Base-by-base conservation (phyloP, 257 asterid genomes). In the Paulownia fortunei region DNA sequence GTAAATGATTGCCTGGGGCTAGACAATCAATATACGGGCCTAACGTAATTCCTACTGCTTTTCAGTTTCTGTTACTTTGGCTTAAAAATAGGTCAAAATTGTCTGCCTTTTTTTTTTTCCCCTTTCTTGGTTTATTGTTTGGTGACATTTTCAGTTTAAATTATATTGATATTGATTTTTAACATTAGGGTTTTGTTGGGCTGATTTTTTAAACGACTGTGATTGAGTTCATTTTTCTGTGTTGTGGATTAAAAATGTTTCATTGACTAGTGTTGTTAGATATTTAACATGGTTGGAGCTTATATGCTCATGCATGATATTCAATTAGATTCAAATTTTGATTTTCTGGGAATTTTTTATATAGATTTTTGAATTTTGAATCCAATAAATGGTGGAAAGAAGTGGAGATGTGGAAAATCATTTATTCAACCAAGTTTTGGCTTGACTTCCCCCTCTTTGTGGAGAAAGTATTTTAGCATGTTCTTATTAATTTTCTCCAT, bases 261-360 rank as follows among this genome's bases (percentile, higher is more conserved):
- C 19, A 60, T 49, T 44, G 12, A 30, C 49, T 49, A 10, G 23
- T 55, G 62, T 55, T 30, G 5, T 21, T 36, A 34, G 36, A 32
- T 41, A 42, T 49, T 27, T 54, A 36, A 49, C 62, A 23, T 58
- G 30, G 27, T 41, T 66, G 76, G 81, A 76, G 70, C n/a, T n/a
- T n/a, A 49, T 68, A 46, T n/a, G n/a, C n/a, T n/a, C n/a, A 68
- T 61, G 79, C 80, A 32, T 72, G 77, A 46, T 58, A 15, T 56
- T 79, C 55, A 5, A 30, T 55, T 36, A 59, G 54, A 69, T 62
- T 68, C 59, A 36, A n/a, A 39, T 73, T 21, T 47, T 70, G n/a
- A 36, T 72, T 72, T 76, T 21, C 44, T 54, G 76, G 76, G 77
- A 65, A 69, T 55, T 0, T 18, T 9, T 62, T 61, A 79, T 71